A percentile compares a stretch with the other conserved stretches of the same genome.
These are phyloP conservation scores for Nemania sp. DNA, from an alignment of 2,329 filamentous ascomycete species.

Conservation along the genomic window DNA sequence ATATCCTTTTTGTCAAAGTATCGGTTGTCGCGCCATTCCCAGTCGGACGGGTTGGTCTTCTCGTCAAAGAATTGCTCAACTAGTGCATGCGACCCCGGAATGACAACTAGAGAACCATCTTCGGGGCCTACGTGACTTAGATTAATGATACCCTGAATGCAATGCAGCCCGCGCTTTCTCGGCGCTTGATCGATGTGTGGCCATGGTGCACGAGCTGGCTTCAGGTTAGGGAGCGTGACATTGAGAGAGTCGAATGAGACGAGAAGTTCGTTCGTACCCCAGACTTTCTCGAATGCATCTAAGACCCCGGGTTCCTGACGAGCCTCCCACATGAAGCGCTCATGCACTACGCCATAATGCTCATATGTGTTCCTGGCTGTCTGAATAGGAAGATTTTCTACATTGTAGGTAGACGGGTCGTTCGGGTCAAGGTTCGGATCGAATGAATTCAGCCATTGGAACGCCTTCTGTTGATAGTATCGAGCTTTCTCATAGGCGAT, in stretches of 20 bases:
- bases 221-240: slow-evolving; percentile 56
- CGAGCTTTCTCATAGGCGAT: slow-evolving; percentile 39
- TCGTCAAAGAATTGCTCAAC: slow-evolving; percentile 54
- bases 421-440: slow-evolving; percentile 47
- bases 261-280: slow-evolving; percentile 59
- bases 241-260: slow-evolving; percentile 64
- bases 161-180: slow-evolving; percentile 60
- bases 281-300: slow-evolving; percentile 60
- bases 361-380: slow-evolving; percentile 63
- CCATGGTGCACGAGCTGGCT: slow-evolving; percentile 56
- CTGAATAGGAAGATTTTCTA: slow-evolving; percentile 53
- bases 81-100: slow-evolving; percentile 45
- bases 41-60: slow-evolving; percentile 46
- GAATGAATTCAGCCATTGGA: slow-evolving; percentile 37
- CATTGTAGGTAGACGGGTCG: slow-evolving; percentile 54
- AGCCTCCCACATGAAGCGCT: slow-evolving; percentile 62
- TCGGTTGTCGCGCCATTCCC: slow-evolving; percentile 54
- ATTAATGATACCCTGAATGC: slow-evolving; percentile 65
- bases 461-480: slow-evolving; percentile 40
- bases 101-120: slow-evolving; percentile 53
- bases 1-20: slow-evolving; percentile 53
- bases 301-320: slow-evolving; percentile 61
- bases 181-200: slow-evolving; percentile 61
- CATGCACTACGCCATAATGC: slow-evolving; percentile 60
- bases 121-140: slow-evolving; percentile 52